These are phyloP conservation scores for Pythium brachiatum DNA, from an alignment of 352 stramenopile species.

Conservation along the genomic window DNA sequence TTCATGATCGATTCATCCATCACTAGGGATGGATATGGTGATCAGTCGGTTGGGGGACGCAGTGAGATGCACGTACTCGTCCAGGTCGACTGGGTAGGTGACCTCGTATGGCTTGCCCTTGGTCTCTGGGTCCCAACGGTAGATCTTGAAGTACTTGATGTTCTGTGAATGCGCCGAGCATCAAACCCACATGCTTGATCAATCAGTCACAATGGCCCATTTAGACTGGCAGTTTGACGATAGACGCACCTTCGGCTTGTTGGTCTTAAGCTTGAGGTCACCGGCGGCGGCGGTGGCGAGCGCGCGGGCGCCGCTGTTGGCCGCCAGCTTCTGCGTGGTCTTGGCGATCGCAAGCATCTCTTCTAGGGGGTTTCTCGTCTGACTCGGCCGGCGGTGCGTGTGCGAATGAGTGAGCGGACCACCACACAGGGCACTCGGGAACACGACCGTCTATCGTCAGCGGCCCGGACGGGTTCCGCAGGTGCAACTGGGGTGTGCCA, in stretches of 20 bases:
- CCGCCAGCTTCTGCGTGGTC: conserved; percentile 33
- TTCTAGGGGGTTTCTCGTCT: conserved; percentile 5
- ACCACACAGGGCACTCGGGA: conserved; percentile 20
- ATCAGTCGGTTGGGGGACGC: background rate
- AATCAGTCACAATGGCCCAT: background rate
- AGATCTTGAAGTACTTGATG: conserved; percentile 99
- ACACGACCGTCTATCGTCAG: conserved; percentile 27
- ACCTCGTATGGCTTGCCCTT: conserved; percentile 93
- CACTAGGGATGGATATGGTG: background rate
- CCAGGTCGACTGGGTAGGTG: conserved; percentile 97
- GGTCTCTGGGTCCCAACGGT: conserved; percentile 97
- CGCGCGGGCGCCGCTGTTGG: conserved; percentile 44
- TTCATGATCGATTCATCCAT: conserved; percentile 12
- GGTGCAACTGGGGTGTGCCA: conserved; percentile 27
- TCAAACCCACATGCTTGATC: background rate
- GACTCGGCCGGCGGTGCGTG: conserved; percentile 12
- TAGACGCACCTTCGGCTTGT: conserved; percentile 65
- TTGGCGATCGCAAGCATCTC: conserved; percentile 26
- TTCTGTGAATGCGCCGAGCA: conserved; percentile 48
- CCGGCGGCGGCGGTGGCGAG: conserved; percentile 51
- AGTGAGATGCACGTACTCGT: conserved; percentile 86
- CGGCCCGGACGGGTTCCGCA: conserved; percentile 17
- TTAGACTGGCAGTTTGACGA: background rate
- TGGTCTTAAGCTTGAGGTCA: conserved; percentile 72
- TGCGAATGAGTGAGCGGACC: conserved; percentile 26